phyloP scores from a whole-genome alignment of 345 rosid species.

The Murraya paniculata region DNA sequence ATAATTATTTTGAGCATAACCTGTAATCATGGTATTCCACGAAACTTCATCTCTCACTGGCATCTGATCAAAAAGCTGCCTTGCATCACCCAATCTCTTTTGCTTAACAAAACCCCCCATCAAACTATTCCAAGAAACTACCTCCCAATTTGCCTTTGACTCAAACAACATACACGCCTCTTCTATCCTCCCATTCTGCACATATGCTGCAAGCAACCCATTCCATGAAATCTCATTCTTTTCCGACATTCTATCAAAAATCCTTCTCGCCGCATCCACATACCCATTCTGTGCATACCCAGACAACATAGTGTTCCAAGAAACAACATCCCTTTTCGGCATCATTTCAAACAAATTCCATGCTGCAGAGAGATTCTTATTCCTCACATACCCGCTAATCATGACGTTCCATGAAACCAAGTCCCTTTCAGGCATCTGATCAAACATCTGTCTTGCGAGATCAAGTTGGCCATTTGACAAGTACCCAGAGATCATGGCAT shows the following conservation, averaged over 20 bases:
- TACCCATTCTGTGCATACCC: slow-evolving; percentile 54
- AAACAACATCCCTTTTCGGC: slow-evolving; percentile 47
- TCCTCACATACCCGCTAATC: slow-evolving; percentile 43
- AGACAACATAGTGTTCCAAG: slow-evolving; percentile 54
- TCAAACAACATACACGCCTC: slow-evolving; percentile 50
- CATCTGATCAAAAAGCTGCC: slow-evolving; percentile 45
- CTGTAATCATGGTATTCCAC: slow-evolving; percentile 59
- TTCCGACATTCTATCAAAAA: slow-evolving; percentile 51
- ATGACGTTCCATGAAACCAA: slow-evolving; percentile 54
- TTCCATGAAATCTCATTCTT: slow-evolving; percentile 62
- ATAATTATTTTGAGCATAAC: slow-evolving; percentile 54
- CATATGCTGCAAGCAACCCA: slow-evolving; percentile 54
- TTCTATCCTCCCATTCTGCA: slow-evolving; percentile 58
- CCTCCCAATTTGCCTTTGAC: slow-evolving; percentile 45
- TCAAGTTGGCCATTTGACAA: slow-evolving; percentile 36
- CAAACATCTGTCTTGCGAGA: slow-evolving; percentile 41
- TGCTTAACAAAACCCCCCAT: slow-evolving; percentile 60
- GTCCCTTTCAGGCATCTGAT: slow-evolving; percentile 46
- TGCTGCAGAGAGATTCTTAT: slow-evolving; percentile 34
- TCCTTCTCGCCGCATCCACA: slow-evolving; percentile 45
- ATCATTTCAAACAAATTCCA: slow-evolving; percentile 41
- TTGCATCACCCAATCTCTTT: slow-evolving; percentile 44
- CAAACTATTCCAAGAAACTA: slow-evolving; percentile 70
- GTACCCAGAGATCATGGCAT: slow-evolving; percentile 57
- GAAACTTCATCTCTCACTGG: slow-evolving; percentile 52